Evolutionary conservation across 2,329 filamentous ascomycete genomes (phyloP), one percentile per base, ranked within the genome.

Genomic region (Sphaerulina musiva): DNA sequence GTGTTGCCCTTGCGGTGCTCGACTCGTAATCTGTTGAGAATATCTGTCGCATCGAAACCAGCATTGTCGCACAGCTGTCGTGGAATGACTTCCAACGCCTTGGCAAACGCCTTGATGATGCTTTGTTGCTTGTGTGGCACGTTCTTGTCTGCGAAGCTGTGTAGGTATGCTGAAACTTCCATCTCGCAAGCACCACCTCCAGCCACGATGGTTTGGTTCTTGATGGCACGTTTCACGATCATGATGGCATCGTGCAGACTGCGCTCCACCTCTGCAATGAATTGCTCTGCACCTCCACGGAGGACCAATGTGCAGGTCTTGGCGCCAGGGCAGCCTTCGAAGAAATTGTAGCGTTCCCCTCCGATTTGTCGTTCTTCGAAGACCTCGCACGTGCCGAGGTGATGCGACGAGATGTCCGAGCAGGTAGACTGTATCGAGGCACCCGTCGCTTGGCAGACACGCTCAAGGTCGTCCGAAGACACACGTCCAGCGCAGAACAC

Each of bases 201-300:
- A 44, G 91, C 93, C 26, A 98, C 93, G 62, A 98, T 95, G 69
- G 83, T 87, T 69, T 86, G 86, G 79, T 97, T 95, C 77, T 89
- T 89, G 73, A 97, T 89, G 29, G 93, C 89, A 58, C 95, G 90
- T 83, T 97, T 97, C 69, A 98, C 93, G 68, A 98, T 95, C 93
- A 98, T 98, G 74, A 98, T 97, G 65, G 93, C 93, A 68, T 98
- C 93, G 78, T 98, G 93, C 62, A 98, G 81, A 69, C 89, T 95
- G 61, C 93, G 88, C 78, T 98, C 93, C 1, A 96, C 93, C 73
- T 98, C 93, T 55, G 93, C 93, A 66, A 98, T 98, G 76, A 98
- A 98, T 73, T 98, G 93, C 78, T 98, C 93, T 36, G 93, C 93
- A 62, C 93, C 93, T 68, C 93, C 93, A 69, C 93, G 88, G 59